Evolutionary conservation across 306 rosid genomes (phyloP).

Genomic region (Malus sylvestris): DNA sequence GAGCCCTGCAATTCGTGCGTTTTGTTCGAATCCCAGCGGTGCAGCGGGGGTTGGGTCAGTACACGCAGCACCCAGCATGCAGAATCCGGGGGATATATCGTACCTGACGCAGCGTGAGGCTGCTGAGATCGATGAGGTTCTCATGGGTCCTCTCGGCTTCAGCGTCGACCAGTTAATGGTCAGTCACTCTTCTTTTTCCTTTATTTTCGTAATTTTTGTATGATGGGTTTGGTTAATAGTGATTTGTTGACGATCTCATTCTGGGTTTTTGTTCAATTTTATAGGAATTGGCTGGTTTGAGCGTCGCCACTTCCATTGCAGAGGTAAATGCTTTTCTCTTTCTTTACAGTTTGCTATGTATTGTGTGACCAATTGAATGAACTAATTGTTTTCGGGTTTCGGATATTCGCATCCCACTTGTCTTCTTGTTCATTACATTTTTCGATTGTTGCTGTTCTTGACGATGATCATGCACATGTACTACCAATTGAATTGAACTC

Average conservation of each 20-base stretch:
- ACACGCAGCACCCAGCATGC: conserved; percentile 32
- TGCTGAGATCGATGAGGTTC: conserved; percentile 77
- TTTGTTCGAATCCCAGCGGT: conserved; percentile 22
- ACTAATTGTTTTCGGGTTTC: not conserved
- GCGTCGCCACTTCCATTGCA: conserved; percentile 77
- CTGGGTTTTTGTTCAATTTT: conserved; percentile 2
- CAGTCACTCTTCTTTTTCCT: not conserved
- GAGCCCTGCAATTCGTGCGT: conserved; percentile 33
- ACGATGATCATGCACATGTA: not conserved
- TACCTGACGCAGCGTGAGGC: conserved; percentile 75
- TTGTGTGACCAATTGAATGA: not conserved
- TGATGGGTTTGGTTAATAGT: not conserved
- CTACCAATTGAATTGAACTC: too few species aligned
- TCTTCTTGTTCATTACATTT: not conserved
- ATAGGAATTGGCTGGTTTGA: conserved; percentile 96
- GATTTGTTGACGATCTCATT: not conserved
- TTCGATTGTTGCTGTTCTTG: not conserved
- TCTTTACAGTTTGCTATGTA: not conserved
- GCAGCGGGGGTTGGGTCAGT: conserved; percentile 9
- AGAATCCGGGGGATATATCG: conserved; percentile 44
- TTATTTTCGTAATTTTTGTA: not conserved
- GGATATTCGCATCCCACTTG: not conserved
- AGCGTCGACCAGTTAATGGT: conserved; percentile 92
- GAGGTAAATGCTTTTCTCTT: conserved; percentile 39
- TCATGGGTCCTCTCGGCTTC: conserved; percentile 96